Evolutionary conservation across 2,329 filamentous ascomycete genomes (phyloP).

Genomic region (Emergomyces orientalis): DNA sequence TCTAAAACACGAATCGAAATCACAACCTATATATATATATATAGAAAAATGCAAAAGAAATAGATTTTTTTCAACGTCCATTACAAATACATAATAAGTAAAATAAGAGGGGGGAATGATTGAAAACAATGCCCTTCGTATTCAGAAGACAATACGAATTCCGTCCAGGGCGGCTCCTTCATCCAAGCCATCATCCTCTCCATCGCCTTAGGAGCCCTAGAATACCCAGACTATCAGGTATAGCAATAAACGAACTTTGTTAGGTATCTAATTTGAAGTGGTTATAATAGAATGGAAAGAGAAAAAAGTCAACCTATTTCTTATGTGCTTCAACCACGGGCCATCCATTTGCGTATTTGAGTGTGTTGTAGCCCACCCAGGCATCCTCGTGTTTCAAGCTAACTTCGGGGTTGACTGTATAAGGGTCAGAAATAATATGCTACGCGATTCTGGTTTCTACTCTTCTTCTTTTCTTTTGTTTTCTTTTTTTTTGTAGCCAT

Average conservation of each 20-base stretch:
- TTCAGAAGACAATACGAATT: too few species aligned
- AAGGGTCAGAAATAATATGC: neutral
- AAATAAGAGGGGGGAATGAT: too few species aligned
- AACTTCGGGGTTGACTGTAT: neutral
- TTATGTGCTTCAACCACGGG: conserved; percentile 18
- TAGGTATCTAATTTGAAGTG: neutral
- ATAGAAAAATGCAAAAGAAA: neutral
- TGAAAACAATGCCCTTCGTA: too few species aligned
- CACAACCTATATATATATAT: neutral
- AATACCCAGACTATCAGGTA: neutral
- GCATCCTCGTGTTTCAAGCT: conserved; percentile 22
- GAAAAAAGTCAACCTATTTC: neutral
- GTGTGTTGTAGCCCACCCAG: conserved; percentile 29
- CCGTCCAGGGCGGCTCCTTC: too few species aligned
- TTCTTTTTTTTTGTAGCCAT: neutral
- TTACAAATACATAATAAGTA: neutral
- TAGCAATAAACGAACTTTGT: neutral
- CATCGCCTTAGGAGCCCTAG: neutral
- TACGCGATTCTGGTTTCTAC: neutral
- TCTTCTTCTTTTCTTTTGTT: neutral
- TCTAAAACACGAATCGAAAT: neutral
- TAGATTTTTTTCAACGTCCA: neutral
- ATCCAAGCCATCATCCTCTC: neutral
- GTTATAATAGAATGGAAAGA: neutral
- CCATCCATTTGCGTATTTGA: conserved; percentile 33